These are phyloP conservation scores for Stentor coeruleus DNA, from an alignment of 73 alveolate genomes.

Conservation along the genomic window DNA sequence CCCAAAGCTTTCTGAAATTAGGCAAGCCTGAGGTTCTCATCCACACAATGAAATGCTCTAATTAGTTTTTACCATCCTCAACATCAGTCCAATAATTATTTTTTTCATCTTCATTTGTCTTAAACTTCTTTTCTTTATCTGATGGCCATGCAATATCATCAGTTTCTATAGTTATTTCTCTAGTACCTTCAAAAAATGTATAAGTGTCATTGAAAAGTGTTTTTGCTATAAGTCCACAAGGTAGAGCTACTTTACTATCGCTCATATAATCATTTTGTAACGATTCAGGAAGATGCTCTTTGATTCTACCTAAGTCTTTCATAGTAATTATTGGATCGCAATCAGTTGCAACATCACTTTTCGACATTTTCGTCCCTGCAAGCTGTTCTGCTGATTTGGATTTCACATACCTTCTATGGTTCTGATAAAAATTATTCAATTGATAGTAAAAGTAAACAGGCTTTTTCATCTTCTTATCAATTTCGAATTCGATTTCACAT, in stretches of 20 bases:
- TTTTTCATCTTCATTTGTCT: slow-evolving; percentile 38
- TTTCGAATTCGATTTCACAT: slow-evolving; percentile 49
- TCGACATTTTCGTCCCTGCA: slow-evolving; percentile 40
- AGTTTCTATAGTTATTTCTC: slow-evolving; percentile 41
- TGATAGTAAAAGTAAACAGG: slow-evolving; percentile 82
- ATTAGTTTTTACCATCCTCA: slow-evolving; percentile 43
- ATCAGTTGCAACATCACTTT: slow-evolving; percentile 39
- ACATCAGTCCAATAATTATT: slow-evolving; percentile 64
- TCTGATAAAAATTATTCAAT: slow-evolving; percentile 85
- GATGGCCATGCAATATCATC: slow-evolving; percentile 71
- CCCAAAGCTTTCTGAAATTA: slow-evolving; percentile 88
- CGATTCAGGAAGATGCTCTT: background rate
- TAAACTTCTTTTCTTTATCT: slow-evolving; percentile 70
- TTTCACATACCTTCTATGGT: slow-evolving; percentile 86
- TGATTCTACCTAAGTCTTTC: slow-evolving; percentile 44
- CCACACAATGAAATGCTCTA: slow-evolving; percentile 89
- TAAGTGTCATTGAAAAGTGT: slow-evolving; percentile 76
- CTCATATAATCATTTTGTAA: slow-evolving; percentile 34
- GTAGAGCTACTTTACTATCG: slow-evolving; percentile 66
- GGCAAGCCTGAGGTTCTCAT: slow-evolving; percentile 92
- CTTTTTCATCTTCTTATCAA: slow-evolving; percentile 58
- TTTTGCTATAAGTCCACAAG: slow-evolving; percentile 91
- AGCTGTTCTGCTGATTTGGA: slow-evolving; percentile 65
- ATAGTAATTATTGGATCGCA: slow-evolving; percentile 81
- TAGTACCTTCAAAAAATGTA: slow-evolving; percentile 26